These are phyloP conservation scores for Eucalyptus grandis DNA, from an alignment of 345 rosid species.

Conservation along the genomic window DNA sequence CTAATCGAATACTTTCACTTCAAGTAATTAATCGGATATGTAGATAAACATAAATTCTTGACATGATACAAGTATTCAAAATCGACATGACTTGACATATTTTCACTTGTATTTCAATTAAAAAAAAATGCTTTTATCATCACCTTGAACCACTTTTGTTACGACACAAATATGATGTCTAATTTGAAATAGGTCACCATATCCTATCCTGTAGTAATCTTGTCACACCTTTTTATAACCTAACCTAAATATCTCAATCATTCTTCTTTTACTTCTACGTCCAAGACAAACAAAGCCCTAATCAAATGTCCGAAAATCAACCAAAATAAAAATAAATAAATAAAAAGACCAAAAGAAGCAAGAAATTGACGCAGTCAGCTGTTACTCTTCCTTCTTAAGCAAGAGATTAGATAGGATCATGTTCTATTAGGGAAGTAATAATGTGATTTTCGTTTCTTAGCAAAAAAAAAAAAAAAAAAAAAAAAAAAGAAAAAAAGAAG, in stretches of 20 bases:
- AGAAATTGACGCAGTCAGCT: neutral
- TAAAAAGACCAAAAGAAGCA: neutral
- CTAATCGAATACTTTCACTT: neutral
- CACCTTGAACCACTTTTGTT: neutral
- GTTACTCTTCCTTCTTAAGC: neutral
- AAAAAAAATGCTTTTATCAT: neutral
- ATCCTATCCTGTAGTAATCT: neutral
- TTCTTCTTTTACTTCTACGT: neutral
- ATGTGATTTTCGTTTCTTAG: too few relatives aligned
- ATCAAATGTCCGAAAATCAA: neutral
- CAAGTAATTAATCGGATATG: neutral
- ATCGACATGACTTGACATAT: neutral
- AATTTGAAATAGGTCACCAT: neutral
- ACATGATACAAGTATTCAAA: neutral
- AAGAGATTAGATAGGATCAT: neutral
- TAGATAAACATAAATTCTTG: neutral
- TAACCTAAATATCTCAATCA: neutral
- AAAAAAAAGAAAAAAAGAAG: too few relatives aligned
- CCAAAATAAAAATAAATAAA: neutral
- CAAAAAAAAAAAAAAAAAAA: too few relatives aligned
- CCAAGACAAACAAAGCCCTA: neutral
- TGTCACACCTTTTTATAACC: neutral
- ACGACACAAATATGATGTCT: neutral
- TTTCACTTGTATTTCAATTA: neutral
- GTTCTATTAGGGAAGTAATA: too few relatives aligned